phyloP scores from a whole-genome alignment of 2,329 filamentous ascomycete genomes.

The Cladosporium sphaerospermum region DNA sequence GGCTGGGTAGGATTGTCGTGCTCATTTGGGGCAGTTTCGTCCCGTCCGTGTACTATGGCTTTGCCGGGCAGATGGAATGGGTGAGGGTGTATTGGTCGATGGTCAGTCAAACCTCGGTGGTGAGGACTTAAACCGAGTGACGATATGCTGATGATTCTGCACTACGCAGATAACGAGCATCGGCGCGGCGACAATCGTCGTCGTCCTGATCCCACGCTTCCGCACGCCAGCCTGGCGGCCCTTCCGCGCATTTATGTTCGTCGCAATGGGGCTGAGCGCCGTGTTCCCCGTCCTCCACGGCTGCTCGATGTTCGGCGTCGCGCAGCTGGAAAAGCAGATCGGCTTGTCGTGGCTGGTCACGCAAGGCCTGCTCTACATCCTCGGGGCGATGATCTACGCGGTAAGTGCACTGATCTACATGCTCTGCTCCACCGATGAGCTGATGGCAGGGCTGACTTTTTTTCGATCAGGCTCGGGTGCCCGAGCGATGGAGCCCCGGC shows the following conservation, averaged over 20 bases:
- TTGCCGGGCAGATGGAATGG: conserved; percentile 62
- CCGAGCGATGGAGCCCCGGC: conserved; percentile 72
- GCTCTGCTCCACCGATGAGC: neutral
- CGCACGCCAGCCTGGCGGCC: conserved; percentile 77
- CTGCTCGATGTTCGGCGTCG: conserved; percentile 58
- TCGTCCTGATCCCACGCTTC: conserved; percentile 76
- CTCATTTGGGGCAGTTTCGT: conserved; percentile 90
- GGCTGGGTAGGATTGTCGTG: conserved; percentile 58
- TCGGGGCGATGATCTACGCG: conserved; percentile 81
- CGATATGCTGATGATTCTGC: neutral
- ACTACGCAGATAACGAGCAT: conserved; percentile 64
- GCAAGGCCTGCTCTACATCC: conserved; percentile 77
- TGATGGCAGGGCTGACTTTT: conserved; percentile 3
- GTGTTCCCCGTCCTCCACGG: conserved; percentile 79
- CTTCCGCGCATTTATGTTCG: conserved; percentile 83
- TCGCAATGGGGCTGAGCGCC: conserved; percentile 76
- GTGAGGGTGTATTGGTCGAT: conserved; percentile 68
- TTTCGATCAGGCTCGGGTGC: conserved; percentile 59
- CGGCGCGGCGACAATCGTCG: conserved; percentile 66
- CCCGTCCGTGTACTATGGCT: conserved; percentile 80
- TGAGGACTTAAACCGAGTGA: neutral
- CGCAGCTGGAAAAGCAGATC: conserved; percentile 63
- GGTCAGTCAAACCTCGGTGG: conserved; percentile 44
- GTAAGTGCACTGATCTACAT: conserved; percentile 42
- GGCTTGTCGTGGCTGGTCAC: conserved; percentile 73